These are phyloP conservation scores for Fusarium sp. DNA, from an alignment of 2,329 filamentous ascomycete genomes.

Conservation along the genomic window DNA sequence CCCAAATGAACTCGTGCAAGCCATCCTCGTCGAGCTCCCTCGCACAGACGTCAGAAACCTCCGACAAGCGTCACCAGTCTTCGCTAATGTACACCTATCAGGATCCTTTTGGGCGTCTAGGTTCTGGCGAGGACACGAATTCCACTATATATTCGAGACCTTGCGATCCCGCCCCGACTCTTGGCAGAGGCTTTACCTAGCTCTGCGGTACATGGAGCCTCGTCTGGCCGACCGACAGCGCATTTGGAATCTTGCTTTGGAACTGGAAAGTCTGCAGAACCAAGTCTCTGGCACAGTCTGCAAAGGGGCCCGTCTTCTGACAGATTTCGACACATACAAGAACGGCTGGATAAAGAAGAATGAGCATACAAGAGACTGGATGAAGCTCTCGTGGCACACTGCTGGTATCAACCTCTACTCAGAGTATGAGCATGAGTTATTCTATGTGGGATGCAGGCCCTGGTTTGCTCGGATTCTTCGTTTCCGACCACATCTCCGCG, in stretches of 20 bases:
- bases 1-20: constrained; percentile 12
- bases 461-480: background rate
- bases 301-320: background rate
- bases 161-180: constrained; percentile 5
- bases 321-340: background rate
- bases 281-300: background rate
- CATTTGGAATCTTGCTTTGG: constrained; percentile 8
- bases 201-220: background rate
- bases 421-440: background rate
- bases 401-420: background rate
- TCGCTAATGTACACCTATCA: background rate
- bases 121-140: constrained; percentile 23
- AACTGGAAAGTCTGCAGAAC: background rate
- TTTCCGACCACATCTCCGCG: background rate
- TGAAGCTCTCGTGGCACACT: background rate
- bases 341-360: background rate
- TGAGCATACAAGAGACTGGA: background rate
- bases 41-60: background rate
- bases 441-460: background rate
- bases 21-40: constrained; percentile 3
- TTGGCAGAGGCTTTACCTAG: constrained; percentile 12
- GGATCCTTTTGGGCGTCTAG: constrained; percentile 25
- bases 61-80: constrained; percentile 3
- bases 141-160: constrained; percentile 18
- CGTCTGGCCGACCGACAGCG: constrained; percentile 8